Conservation (phyloP, 2,329 filamentous ascomycete species). For the Colletotrichum euphorbiae region DNA sequence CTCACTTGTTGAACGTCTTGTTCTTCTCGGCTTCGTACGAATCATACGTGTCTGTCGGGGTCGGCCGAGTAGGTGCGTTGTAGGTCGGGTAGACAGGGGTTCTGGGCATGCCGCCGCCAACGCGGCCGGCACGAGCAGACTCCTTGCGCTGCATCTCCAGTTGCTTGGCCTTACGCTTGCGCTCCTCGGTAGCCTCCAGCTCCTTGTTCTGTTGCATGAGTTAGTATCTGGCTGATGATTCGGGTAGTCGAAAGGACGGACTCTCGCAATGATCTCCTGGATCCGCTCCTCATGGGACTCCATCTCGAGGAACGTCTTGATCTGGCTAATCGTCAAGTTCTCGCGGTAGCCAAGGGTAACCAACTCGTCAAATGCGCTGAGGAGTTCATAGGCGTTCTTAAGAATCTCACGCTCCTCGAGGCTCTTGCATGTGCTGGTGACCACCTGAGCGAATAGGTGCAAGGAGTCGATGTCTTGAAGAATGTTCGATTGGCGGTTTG, state of each 20-base stretch:
- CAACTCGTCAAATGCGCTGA: constrained; percentile 97
- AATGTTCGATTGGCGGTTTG: constrained; percentile 99
- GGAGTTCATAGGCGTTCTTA: constrained; percentile 93
- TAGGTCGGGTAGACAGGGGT: constrained; percentile 90
- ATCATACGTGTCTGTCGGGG: constrained; percentile 86
- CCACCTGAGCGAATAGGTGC: constrained; percentile 97
- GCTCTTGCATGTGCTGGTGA: constrained; percentile 95
- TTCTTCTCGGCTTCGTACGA: constrained; percentile 98
- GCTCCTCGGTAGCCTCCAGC: constrained; percentile 96
- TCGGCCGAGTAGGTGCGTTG: constrained; percentile 80
- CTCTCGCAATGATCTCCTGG: constrained; percentile 94
- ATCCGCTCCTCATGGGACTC: constrained; percentile 99
- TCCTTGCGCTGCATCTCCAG: constrained; percentile 99
- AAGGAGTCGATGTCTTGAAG: constrained; percentile 98
- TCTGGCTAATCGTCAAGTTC: constrained; percentile 95
- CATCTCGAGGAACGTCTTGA: constrained; percentile 99
- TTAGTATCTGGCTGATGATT: constrained; percentile 40
- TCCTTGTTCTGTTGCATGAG: constrained; percentile 84
- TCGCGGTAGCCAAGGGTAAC: constrained; percentile 96
- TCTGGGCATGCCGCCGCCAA: constrained; percentile 68
- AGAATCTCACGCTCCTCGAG: constrained; percentile 96
- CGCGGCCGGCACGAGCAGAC: constrained; percentile 80
- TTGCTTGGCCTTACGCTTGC: constrained; percentile 98
- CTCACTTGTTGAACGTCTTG: constrained; percentile 84
- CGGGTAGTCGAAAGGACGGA: constrained; percentile 55